Evolutionary conservation across 192 early-diverging fungal genomes (phyloP), one percentile per base, ranked within the genome.

Genomic region (Rhizophagus prolifer): DNA sequence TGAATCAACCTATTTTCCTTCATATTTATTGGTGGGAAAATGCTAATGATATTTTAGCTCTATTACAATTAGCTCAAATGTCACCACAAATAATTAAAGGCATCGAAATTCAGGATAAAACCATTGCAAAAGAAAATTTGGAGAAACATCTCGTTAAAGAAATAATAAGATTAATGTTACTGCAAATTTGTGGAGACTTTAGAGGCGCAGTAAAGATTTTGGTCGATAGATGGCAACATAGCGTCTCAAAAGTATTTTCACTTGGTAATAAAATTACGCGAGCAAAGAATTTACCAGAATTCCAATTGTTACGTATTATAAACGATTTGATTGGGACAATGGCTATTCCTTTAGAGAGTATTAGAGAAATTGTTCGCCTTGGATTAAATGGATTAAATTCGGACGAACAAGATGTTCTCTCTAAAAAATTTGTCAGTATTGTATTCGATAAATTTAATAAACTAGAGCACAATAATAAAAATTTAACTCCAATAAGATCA

Each of bases 11-110:
- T 4, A 46, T 78, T 19, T 13, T 12, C 13, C 26, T 75, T 60
- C 77, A 78, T 10, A 12, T 26, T 21, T 62, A 62, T 62, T 78
- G 77, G 70, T 78, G 77, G 77, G 64, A 13, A 28, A 31, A 74
- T 47, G 31, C 41, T 31, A 31, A 50, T 23, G 9, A 21, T 12
- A 31, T 74, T 3, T 36, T 78, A 23, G 60, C 77, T 38, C 21
- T 73, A 59, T 50, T 72, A 4, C 69, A 72, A 16, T 64, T 78
- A 60, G 70, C 44, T 38, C 8, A n/a, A 38, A 21, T 62, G 19
- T 74, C 30, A 2, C 70, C 70, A 31, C 12, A 3, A 21, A 60
- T 63, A 7, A 38, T 23, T 21, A 16, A 69, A 67, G 26, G 16
- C 2, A 21, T 54, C 16, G 1, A 54, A 54, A 21, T 21, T 19